Evolutionary conservation across 2,329 filamentous ascomycete species (phyloP), one percentile per base, ranked within the genome.

Genomic region (Fusarium hainanense): DNA sequence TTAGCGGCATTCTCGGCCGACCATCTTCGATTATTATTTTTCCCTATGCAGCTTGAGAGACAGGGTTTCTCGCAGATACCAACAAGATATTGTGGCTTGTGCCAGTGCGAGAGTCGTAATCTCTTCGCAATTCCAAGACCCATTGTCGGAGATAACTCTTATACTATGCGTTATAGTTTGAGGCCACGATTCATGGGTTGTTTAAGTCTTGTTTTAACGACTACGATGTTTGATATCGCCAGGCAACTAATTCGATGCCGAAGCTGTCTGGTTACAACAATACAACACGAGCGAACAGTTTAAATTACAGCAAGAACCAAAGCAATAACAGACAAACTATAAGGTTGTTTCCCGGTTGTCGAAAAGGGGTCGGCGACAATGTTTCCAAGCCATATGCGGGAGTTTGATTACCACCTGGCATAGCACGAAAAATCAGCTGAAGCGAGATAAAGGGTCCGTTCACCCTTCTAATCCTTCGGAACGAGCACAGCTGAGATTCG

Each of bases 391-490:
- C 58, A 63, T 63, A 54, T 70, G 57, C 48, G 42, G 47, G 46
- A 60, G 59, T 71, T 75, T 74, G 54, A 75, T 74, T 74, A 65
- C 70, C 69, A 62, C 63, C 50, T 64, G 46, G 59, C 54, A 69
- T 62, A 66, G 64, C 58, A 58, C 63, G 58, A 70, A 58, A 54
- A 52, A 52, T 47, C 40, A 61, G 61, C 46, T 59, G 57, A 69
- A 55, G 56, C 61, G 57, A 68, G 58, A 63, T 54, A 48, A 58
- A 60, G 56, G 71, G 66, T 61, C 66, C 46, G 68, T 71, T 65
- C 70, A 56, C 67, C 60, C 58, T 70, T 51, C 37, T 50, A 30
- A 40, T 32, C 40, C 43, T 23, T 30, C 42, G 37, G 62, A 54
- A 48, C 54, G 52, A 56, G 34, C 61, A 71, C 47, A 50, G 52